Evolutionary conservation across 495 filamentous ascomycete species (phyloP).

Genomic region (Xylaria grammica): DNA sequence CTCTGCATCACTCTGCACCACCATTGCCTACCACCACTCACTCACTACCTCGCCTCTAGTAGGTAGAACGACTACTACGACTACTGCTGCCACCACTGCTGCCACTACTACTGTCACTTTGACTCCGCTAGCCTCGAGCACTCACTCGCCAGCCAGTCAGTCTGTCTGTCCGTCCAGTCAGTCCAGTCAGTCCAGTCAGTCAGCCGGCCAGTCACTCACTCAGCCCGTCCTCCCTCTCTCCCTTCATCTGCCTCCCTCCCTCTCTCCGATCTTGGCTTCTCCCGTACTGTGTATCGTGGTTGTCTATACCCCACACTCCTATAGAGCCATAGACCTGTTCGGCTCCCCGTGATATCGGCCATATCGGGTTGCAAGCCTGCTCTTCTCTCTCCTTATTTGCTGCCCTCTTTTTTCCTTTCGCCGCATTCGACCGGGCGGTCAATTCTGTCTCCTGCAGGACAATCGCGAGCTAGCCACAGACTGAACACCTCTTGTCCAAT

Average conservation of each 20-base stretch:
- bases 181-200: not conserved
- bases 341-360: constrained; percentile 37
- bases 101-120: too few species aligned
- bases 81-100: not conserved
- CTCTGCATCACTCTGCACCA: constrained; percentile 28
- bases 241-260: not conserved
- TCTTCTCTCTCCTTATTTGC: constrained; percentile 39
- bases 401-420: constrained; percentile 41
- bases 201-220: not conserved
- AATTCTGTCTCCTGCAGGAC: constrained; percentile 36
- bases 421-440: constrained; percentile 41
- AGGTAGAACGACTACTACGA: not conserved
- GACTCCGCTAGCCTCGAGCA: not conserved
- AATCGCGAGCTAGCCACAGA: constrained; percentile 40
- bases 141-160: not conserved
- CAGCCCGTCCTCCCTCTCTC: constrained; percentile 5
- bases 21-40: constrained; percentile 4
- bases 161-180: not conserved
- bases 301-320: constrained; percentile 34
- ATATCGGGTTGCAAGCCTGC: constrained; percentile 37
- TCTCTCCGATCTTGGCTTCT: constrained; percentile 9
- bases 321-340: constrained; percentile 22
- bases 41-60: not conserved
- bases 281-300: constrained; percentile 23
- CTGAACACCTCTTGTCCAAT: constrained; percentile 33